Evolutionary conservation across 805 yeast species (phyloP), one percentile per base, ranked within the genome.

Genomic region (Blastobotrys parvus): DNA sequence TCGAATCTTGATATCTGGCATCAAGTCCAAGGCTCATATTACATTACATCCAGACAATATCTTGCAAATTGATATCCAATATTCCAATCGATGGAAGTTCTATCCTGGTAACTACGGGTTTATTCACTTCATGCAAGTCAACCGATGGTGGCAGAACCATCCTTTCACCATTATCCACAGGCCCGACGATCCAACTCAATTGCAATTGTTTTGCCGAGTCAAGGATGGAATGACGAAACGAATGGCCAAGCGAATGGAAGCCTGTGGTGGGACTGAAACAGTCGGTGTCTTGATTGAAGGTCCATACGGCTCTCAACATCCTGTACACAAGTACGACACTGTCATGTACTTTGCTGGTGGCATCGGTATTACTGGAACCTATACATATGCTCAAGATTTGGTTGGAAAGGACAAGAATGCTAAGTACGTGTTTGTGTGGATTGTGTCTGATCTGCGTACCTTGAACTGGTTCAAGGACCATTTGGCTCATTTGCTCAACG

Each of bases 261-360:
- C 35, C 10, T 41, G 44, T 13, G 33, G 18, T 3, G 16, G 37
- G 10, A 32, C 18, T 8, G 22, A 34, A n/a, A 33, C 40, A 2
- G 27, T 51, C 29, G 30, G 42, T 11, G 50, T 58, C 7, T 41
- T 48, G 18, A 35, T 77, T 2, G 92, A 83, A 56, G 90, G 92
- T 1, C 89, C 92, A 1, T 83, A 83, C 53, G 87, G 92, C 2
- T 66, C 68, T 35, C 49, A 70, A 1, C 57, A 74, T 2, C 74
- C 80, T 1, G 64, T 76, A n/a, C 63, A 67, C 25, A 63, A 66
- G 36, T 80, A 71, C 51, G 74, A 76, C 37, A 71, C 74, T 43
- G 72, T 78, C 4, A 69, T 80, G 3, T 68, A 80, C 35, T 49
- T 83, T 21, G 81, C 89, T 4, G 89, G 88, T 38, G 92, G 92